Evolutionary conservation across 1,284 basidiomycete species (phyloP), one percentile per base, ranked within the genome.

Genomic region (Porodaedalea pini): DNA sequence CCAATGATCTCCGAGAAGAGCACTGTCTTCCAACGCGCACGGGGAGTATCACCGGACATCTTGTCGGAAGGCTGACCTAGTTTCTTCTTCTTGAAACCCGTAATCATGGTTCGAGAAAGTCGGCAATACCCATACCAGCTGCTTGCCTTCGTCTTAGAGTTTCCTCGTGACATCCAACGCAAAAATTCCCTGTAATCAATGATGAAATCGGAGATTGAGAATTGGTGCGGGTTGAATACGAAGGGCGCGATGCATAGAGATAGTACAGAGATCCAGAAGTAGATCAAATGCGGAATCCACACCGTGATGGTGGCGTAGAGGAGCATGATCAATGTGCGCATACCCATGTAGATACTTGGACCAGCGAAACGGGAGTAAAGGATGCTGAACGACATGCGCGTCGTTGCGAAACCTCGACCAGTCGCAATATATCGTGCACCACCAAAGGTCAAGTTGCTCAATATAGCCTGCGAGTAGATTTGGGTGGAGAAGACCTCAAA

Each of bases 111-210:
- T 64, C 94, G 79, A 37, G 93, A 96, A 59, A 97, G 81, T 66
- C 94, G 90, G 70, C 94, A 98, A 73, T 98, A 98, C 2, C 95
- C 95, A 69, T 97, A 96, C 94, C 95, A 98, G 63, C 92, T 95
- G 75, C 95, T 98, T 57, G 91, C 90, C 71, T 97, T 95, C 17
- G 92, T 90, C 64, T 92, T 80, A 49, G 94, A 95, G 73, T 98
- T 98, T 59, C 94, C 94, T 62, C 94, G 85, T 19, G 92, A 96
- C 93, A 98, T 97, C 94, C 94, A 98, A 56, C 94, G 86, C 54
- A 98, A 74, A 78, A 95, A 97, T 70, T 98, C 94, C 64, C 94
- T 88, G 73, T 98, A 98, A 73, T 98, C 95, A 70, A 98, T 94
- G 73, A 98, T 89, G 74, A 97, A 98, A 73, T 98, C 94, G 65